Percentiles rank a stretch among this genome's conserved stretches.
These are phyloP conservation scores for Phyllosticta capitalensis DNA, from an alignment of 2,329 filamentous ascomycete species.

Conservation along the genomic window DNA sequence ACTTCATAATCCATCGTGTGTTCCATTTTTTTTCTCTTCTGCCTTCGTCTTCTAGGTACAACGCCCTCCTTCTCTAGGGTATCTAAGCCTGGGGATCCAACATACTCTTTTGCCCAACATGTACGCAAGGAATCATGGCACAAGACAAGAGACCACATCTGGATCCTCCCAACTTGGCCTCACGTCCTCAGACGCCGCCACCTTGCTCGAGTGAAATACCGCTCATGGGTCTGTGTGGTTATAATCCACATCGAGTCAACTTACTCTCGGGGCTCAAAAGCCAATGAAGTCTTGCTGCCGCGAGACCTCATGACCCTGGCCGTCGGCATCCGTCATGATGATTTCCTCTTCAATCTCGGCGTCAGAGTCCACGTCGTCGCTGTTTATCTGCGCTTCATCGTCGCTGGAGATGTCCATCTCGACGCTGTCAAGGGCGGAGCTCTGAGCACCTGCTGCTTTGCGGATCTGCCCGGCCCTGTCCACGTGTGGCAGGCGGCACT, in stretches of 20 bases:
- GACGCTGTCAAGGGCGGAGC: constrained; percentile 23
- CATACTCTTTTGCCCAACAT: neutral
- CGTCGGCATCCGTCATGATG: constrained; percentile 24
- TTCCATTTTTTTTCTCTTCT: neutral
- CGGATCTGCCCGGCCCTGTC: constrained; percentile 75
- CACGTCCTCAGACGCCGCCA: neutral
- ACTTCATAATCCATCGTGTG: neutral
- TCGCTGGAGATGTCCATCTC: constrained; percentile 63
- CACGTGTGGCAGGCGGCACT: constrained; percentile 79
- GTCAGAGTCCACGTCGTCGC: constrained; percentile 73
- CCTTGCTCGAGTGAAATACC: neutral
- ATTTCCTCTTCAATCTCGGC: constrained; percentile 32
- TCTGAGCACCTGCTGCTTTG: constrained; percentile 41
- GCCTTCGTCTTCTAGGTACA: neutral
- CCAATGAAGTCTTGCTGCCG: constrained; percentile 46
- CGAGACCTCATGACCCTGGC: constrained; percentile 35
- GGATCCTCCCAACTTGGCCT: neutral
- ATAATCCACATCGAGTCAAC: neutral
- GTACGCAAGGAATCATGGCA: neutral
- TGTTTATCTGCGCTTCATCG: constrained; percentile 57
- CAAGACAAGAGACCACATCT: neutral
- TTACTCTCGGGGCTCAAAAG: constrained; percentile 25
- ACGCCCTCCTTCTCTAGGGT: neutral
- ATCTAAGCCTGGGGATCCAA: neutral
- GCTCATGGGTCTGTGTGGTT: neutral